Percentiles rank a stretch among this genome's conserved stretches.
These are phyloP conservation scores for Nemania diffusa DNA, from an alignment of 2,329 filamentous ascomycete species.

Conservation along the genomic window DNA sequence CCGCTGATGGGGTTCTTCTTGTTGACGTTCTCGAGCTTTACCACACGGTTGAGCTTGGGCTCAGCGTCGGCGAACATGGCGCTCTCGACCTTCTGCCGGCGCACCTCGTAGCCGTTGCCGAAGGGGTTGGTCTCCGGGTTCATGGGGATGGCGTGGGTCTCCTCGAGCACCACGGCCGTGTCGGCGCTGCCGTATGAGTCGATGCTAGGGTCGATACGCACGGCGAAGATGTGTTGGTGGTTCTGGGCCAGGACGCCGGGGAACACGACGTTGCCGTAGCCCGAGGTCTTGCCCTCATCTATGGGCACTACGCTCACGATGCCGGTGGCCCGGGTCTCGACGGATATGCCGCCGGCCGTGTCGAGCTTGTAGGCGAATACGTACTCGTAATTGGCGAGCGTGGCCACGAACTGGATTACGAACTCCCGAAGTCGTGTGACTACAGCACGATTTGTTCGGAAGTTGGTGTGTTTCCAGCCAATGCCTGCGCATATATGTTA, in stretches of 20 bases:
- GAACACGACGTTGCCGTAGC: conserved; percentile 72
- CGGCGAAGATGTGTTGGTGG: conserved; percentile 75
- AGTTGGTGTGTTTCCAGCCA: conserved; percentile 77
- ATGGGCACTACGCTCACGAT: conserved; percentile 74
- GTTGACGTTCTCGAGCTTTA: conserved; percentile 60
- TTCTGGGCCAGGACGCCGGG: conserved; percentile 72
- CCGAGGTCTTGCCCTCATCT: conserved; percentile 62
- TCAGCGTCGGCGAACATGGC: conserved; percentile 64
- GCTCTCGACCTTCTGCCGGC: conserved; percentile 58
- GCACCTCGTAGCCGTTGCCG: conserved; percentile 69
- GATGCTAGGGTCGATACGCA: conserved; percentile 71
- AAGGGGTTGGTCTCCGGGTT: conserved; percentile 67
- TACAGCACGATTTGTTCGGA: conserved; percentile 69
- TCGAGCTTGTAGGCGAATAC: conserved; percentile 73
- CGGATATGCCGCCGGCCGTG: conserved; percentile 68
- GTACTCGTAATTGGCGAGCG: conserved; percentile 77
- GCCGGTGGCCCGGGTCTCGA: conserved; percentile 73
- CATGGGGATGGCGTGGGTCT: conserved; percentile 48
- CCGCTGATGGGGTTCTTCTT: conserved; percentile 60
- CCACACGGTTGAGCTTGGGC: conserved; percentile 60
- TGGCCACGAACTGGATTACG: conserved; percentile 75
- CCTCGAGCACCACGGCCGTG: conserved; percentile 48
- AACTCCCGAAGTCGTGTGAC: conserved; percentile 71
- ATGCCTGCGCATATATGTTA: conserved; percentile 55
- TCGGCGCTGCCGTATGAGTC: conserved; percentile 52